phyloP scores from a whole-genome alignment of 2,329 filamentous ascomycete species.

The Aspergillus neoniger region DNA sequence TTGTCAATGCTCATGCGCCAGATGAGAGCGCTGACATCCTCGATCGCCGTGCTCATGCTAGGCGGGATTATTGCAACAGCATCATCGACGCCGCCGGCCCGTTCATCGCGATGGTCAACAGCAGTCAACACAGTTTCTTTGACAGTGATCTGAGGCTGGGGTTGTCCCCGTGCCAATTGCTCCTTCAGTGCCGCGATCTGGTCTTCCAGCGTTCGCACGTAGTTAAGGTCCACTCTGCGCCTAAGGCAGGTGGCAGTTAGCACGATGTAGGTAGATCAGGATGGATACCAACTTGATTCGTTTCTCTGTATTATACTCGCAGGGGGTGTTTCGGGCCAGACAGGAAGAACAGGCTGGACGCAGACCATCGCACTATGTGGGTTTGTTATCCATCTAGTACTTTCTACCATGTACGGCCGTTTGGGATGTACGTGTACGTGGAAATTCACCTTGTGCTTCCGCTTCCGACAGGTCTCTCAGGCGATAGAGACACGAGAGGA shows the following conservation, averaged over 20 bases:
- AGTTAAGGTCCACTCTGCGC: background rate
- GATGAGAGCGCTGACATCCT: slow-evolving; percentile 1
- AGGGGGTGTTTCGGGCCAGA: background rate
- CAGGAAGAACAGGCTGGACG: background rate
- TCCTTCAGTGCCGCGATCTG: background rate
- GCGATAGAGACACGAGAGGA: background rate
- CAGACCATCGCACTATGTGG: background rate
- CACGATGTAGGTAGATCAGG: background rate
- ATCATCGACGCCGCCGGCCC: background rate
- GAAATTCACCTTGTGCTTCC: background rate
- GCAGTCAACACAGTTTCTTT: no score
- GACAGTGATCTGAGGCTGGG: background rate
- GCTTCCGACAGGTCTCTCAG: background rate
- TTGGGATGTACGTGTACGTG: no score
- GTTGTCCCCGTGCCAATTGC: background rate
- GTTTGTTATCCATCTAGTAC: background rate
- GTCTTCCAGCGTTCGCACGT: background rate
- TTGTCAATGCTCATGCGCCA: slow-evolving; percentile 6
- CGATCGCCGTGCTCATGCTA: background rate
- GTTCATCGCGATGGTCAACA: no score
- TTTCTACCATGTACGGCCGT: background rate
- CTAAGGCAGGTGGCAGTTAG: background rate
- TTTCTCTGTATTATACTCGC: background rate
- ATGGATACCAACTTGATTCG: background rate
- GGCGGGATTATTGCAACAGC: background rate